Conservation (phyloP, 352 stramenopile genomes). For the Globisporangium apiculatum region DNA sequence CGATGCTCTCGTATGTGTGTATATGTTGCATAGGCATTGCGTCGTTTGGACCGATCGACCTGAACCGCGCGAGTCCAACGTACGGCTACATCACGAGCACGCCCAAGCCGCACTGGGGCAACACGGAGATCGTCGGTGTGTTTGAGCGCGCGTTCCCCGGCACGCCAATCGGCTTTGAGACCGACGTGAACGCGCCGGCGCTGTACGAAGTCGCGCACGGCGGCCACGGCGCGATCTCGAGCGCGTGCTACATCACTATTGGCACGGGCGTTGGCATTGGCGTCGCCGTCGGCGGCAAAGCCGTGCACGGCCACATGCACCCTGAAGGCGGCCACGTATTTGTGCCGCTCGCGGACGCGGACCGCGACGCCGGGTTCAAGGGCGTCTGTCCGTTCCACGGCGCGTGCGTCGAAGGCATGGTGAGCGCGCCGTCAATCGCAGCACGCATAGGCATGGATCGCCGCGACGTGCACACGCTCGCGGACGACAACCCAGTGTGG, state of each 20-base stretch:
- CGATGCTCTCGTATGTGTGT: no score
- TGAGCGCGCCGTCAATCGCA: conserved; percentile 85
- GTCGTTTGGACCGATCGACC: conserved; percentile 92
- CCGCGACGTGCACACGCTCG: conserved; percentile 58
- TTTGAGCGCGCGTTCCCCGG: conserved; percentile 70
- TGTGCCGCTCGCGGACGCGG: conserved; percentile 60
- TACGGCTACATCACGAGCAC: conserved; percentile 95
- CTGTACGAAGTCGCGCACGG: conserved; percentile 89
- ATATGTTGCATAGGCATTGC: conserved; percentile 65
- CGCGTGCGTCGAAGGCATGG: conserved; percentile 91
- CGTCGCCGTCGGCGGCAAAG: conserved; percentile 85
- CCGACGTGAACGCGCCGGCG: conserved; percentile 96
- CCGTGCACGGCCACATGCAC: conserved; percentile 95
- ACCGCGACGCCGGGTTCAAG: conserved; percentile 70
- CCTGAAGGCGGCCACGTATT: conserved; percentile 88
- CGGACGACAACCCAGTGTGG: conserved; percentile 89
- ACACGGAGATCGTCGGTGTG: conserved; percentile 70
- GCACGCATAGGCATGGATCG: conserved; percentile 77
- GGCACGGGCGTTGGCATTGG: conserved; percentile 95
- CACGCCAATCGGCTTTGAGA: conserved; percentile 91
- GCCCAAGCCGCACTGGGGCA: conserved; percentile 91
- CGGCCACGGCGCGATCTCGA: conserved; percentile 69
- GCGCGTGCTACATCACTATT: conserved; percentile 93
- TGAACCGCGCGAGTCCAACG: conserved; percentile 65
- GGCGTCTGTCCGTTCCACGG: conserved; percentile 89